phyloP scores from a whole-genome alignment of 2,329 filamentous ascomycete species.

The Pestalotiopsis sp. region DNA sequence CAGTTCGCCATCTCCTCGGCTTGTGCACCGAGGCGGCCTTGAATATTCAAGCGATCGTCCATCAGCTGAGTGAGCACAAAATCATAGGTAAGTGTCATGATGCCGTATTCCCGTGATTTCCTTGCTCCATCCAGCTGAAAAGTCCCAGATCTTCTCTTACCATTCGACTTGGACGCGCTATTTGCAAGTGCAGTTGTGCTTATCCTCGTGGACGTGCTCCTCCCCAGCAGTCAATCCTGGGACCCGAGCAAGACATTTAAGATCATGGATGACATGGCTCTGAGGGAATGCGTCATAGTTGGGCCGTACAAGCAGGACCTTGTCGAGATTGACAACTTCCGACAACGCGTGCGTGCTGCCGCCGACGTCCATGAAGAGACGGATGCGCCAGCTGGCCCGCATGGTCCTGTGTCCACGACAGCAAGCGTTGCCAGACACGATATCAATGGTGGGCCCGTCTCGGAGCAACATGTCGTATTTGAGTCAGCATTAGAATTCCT shows the following conservation, averaged over 20 bases:
- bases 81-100: background rate
- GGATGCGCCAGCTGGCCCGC: background rate
- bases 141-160: background rate
- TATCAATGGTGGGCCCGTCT: background rate
- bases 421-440: background rate
- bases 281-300: background rate
- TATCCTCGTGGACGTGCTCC: background rate
- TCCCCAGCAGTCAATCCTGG: background rate
- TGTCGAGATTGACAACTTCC: background rate
- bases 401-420: background rate
- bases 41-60: background rate
- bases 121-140: background rate
- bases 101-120: background rate
- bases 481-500: background rate
- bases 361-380: background rate
- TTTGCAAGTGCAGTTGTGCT: background rate
- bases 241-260: background rate
- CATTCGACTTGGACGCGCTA: background rate
- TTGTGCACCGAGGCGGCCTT: background rate
- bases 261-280: conserved; percentile 1
- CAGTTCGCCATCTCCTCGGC: background rate
- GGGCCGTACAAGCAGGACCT: background rate
- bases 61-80: background rate
- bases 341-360: background rate
- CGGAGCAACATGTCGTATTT: background rate